These are phyloP conservation scores for Domatiomyces globalis DNA, from an alignment of 2,329 filamentous ascomycete genomes.

Conservation along the genomic window DNA sequence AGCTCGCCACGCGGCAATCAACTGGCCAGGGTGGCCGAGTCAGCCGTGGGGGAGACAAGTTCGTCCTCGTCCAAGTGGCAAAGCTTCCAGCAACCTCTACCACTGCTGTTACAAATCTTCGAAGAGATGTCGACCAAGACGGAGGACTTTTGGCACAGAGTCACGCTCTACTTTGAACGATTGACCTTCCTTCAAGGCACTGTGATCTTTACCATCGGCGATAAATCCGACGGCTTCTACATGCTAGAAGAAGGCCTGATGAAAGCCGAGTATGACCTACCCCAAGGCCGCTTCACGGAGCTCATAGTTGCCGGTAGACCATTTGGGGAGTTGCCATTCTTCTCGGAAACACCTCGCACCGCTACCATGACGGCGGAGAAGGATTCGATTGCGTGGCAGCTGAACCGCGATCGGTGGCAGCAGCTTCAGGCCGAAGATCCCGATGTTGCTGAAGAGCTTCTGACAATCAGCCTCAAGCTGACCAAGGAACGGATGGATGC, in stretches of 20 bases:
- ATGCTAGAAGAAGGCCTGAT: conserved; percentile 80
- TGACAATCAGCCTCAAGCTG: conserved; percentile 79
- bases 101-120: conserved; percentile 90
- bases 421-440: conserved; percentile 57
- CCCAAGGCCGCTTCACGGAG: conserved; percentile 78
- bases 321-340: conserved; percentile 92
- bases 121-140: conserved; percentile 71
- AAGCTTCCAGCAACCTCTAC: conserved; percentile 76
- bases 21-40: conserved; percentile 62
- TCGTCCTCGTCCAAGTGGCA: conserved; percentile 56
- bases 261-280: conserved; percentile 76
- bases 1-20: conserved; percentile 71
- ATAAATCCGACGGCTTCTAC: conserved; percentile 71
- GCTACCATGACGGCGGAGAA: conserved; percentile 74
- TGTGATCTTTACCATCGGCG: conserved; percentile 63
- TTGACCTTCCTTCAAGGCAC: conserved; percentile 55
- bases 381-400: conserved; percentile 68
- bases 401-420: conserved; percentile 59
- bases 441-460: conserved; percentile 67
- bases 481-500: conserved; percentile 84
- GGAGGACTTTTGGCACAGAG: conserved; percentile 90
- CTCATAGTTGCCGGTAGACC: conserved; percentile 89
- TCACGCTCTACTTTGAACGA: conserved; percentile 58
- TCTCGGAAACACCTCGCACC: conserved; percentile 75
- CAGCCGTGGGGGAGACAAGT: conserved; percentile 53